Base-by-base conservation (phyloP, 169 alveolate species). In the Plasmodium vivax region DNA sequence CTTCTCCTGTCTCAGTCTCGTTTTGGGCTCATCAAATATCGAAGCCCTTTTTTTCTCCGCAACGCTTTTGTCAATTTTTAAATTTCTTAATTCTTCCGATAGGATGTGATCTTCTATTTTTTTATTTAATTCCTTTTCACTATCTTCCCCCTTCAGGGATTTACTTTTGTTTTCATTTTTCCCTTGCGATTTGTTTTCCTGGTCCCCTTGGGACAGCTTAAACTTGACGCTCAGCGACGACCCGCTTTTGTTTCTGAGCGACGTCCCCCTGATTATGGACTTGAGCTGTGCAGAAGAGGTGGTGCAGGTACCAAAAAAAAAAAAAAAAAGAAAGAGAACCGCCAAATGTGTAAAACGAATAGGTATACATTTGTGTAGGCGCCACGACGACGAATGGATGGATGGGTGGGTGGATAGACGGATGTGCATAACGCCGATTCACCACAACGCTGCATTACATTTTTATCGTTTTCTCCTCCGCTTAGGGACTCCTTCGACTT, bases 1-100 rank as follows among this genome's bases (percentile, higher is more conserved):
- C 73, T 88, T 88, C 43, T 88, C 91, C 43, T 62, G 36, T 32
- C 73, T 88, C 19, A 71, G 27, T 88, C 73, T 88, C 45, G 51
- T 30, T 80, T 51, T 88, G 2, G 94, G 47, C 62, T 88, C 94
- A 80, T 88, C 91, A 88, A 88, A 88, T 56, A 88, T 88, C n/a
- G 94, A 88, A 19, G 94, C 94, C 72, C 94, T 88, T 80, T 80
- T 88, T 88, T 45, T 79, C 80, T 88, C 94, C 34, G 94, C 80
- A 19, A 88, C 56, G 19, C 47, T 56, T 73, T 68, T 88, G 51
- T 88, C 90, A 41, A 88, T 88, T 81, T 88, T 88, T 32, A 88
- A 88, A 62, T 80, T 88, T 68, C 75, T 77, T 34, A 88, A 88
- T 62, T 88, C 94, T 56, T 88, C 83, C 19, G 94, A 88, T 88